A percentile compares a stretch with the other conserved stretches of the same genome.
phyloP scores from a whole-genome alignment of 2,329 filamentous ascomycete species.

The Plectosphaerella cucumerina region DNA sequence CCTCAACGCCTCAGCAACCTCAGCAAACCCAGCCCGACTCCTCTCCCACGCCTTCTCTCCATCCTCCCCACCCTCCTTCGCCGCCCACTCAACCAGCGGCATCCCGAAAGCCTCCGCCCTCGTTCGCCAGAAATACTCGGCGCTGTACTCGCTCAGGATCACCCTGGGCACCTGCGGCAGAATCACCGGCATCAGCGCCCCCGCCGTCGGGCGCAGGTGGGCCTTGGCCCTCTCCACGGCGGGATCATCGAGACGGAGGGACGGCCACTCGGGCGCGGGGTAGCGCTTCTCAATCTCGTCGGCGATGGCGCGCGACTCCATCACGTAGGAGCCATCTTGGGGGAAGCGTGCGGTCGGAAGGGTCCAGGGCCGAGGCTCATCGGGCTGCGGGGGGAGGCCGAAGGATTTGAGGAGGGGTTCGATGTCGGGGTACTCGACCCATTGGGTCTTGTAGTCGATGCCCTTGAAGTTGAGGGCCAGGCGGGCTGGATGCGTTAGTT shows the following conservation, averaged over 20 bases:
- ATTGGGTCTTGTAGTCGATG: conserved; percentile 64
- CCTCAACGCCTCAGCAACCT: conserved; percentile 42
- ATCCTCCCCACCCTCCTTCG: conserved; percentile 43
- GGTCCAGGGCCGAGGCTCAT: conserved; percentile 38
- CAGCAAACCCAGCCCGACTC: conserved; percentile 28
- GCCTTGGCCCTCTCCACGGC: conserved; percentile 39
- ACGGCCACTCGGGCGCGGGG: conserved; percentile 40
- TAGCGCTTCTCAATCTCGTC: conserved; percentile 52
- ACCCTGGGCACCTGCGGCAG: conserved; percentile 42
- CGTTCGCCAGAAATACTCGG: conserved; percentile 52
- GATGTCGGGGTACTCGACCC: conserved; percentile 66
- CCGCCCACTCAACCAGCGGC: conserved; percentile 43
- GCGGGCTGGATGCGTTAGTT: conserved; percentile 42
- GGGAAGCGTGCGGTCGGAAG: conserved; percentile 52
- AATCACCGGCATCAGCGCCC: conserved; percentile 32
- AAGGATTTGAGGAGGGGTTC: conserved; percentile 43
- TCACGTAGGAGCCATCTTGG: conserved; percentile 51
- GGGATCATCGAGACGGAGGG: conserved; percentile 53
- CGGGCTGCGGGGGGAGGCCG: conserved; percentile 41
- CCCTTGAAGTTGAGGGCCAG: conserved; percentile 64
- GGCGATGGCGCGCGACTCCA: conserved; percentile 62
- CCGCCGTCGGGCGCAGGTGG: conserved; percentile 27
- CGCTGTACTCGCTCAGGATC: conserved; percentile 46
- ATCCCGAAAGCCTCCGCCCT: conserved; percentile 46
- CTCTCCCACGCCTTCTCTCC: conserved; percentile 45